Evolutionary conservation across 495 filamentous ascomycete species (phyloP).

Genomic region (Podospora sp.): DNA sequence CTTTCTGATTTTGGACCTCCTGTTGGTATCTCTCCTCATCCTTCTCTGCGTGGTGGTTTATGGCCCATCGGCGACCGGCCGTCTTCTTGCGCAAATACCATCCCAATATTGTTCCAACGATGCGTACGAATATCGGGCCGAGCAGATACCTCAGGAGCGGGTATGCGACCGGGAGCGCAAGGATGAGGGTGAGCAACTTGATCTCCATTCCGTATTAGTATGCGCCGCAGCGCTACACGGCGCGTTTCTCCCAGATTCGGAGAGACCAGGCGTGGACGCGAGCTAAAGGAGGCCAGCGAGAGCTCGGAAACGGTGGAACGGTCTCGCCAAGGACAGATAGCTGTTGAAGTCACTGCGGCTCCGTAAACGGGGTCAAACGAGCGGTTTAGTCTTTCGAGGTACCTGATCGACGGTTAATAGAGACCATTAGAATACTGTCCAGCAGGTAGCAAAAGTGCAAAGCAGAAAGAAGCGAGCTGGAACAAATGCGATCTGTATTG

Average conservation of each 20-base stretch:
- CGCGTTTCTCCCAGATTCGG: not conserved
- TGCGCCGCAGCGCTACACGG: not conserved
- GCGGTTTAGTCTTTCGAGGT: not conserved
- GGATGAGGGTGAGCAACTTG: conserved; percentile 24
- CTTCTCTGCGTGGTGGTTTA: conserved; percentile 60
- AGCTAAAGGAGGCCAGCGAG: not conserved
- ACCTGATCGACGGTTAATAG: not conserved
- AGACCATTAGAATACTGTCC: not conserved
- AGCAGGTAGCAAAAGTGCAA: not conserved
- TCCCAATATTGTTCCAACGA: conserved; percentile 56
- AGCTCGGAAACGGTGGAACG: not conserved
- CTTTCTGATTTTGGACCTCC: conserved; percentile 21
- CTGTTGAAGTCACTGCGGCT: not conserved
- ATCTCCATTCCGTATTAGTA: conserved; percentile 15
- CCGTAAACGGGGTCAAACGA: not conserved
- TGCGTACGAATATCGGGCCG: conserved; percentile 39
- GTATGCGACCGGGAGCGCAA: conserved; percentile 26
- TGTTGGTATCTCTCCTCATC: conserved; percentile 59
- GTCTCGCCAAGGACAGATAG: not conserved
- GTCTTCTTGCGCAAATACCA: conserved; percentile 69
- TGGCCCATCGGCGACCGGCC: conserved; percentile 60
- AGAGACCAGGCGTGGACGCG: not conserved
- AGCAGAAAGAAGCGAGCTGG: not conserved
- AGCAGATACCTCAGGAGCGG: conserved; percentile 37
- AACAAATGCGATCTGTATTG: conserved; percentile 9